These are phyloP conservation scores for Cladophialophora carrionii DNA, from an alignment of 2,329 filamentous ascomycete genomes.

Conservation along the genomic window DNA sequence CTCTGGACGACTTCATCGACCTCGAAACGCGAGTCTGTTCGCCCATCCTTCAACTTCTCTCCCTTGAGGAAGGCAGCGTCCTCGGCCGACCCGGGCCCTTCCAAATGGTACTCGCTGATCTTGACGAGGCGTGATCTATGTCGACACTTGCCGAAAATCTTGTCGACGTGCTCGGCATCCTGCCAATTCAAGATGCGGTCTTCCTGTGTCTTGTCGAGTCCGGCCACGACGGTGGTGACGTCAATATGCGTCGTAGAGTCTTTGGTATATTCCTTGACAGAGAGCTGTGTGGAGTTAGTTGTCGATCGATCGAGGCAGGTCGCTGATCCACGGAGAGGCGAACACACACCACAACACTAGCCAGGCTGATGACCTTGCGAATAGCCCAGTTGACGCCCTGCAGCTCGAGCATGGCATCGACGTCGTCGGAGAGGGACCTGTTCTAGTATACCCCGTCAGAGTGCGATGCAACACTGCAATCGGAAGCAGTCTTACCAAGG, in stretches of 20 bases:
- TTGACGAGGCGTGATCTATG: constrained; percentile 56
- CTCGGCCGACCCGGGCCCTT: constrained; percentile 45
- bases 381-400: constrained; percentile 72
- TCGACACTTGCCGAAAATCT: constrained; percentile 74
- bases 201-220: constrained; percentile 69
- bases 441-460: constrained; percentile 59
- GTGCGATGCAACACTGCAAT: background rate
- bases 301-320: constrained; percentile 49
- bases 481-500: constrained; percentile 60
- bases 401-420: constrained; percentile 65
- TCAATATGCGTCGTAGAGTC: constrained; percentile 64
- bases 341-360: constrained; percentile 57
- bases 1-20: constrained; percentile 59
- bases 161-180: constrained; percentile 70
- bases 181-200: constrained; percentile 60
- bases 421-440: constrained; percentile 69
- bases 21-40: constrained; percentile 62
- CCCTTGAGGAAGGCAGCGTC: constrained; percentile 47
- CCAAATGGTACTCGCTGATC: constrained; percentile 48
- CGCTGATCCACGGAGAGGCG: constrained; percentile 59
- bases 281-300: constrained; percentile 23
- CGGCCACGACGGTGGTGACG: constrained; percentile 72
- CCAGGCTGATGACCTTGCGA: constrained; percentile 71
- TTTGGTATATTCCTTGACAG: constrained; percentile 50
- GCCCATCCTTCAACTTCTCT: constrained; percentile 55